Percentiles rank a stretch among this genome's conserved stretches.
Evolutionary conservation across 176 grass and related monocot species (phyloP).

Genomic region (Typha latifolia): DNA sequence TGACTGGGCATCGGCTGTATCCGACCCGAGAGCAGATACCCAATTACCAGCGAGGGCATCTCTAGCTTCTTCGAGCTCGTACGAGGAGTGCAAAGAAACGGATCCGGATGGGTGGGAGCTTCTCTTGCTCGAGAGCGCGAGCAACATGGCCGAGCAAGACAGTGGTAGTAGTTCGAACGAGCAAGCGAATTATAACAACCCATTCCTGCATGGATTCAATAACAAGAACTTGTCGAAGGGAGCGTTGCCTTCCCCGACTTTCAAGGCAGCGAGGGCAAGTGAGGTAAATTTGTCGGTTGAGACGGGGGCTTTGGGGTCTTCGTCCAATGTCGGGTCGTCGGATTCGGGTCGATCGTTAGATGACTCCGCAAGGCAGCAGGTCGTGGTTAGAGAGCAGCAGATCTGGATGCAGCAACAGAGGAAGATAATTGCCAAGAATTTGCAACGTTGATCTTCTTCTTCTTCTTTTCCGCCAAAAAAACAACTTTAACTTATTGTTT

Average conservation of each 20-base stretch:
- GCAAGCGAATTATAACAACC: constrained; percentile 1
- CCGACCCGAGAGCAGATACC: not conserved
- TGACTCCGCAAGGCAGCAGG: constrained; percentile 8
- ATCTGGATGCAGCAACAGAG: constrained; percentile 21
- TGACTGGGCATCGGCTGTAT: not conserved
- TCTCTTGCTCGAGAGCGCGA: constrained; percentile 7
- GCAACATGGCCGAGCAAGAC: not conserved
- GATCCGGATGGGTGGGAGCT: constrained; percentile 20
- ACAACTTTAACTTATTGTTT: too few relatives aligned
- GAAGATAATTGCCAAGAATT: not conserved
- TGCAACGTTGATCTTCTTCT: too few relatives aligned
- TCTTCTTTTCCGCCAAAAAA: too few relatives aligned
- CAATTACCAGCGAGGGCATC: not conserved
- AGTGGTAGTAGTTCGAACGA: not conserved
- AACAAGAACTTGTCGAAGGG: not conserved
- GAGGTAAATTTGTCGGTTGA: too few relatives aligned
- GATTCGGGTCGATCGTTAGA: not conserved
- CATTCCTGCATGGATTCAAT: constrained; percentile 11
- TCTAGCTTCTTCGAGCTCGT: not conserved
- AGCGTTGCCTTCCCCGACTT: not conserved
- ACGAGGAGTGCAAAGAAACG: not conserved
- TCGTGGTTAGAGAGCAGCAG: constrained; percentile 3
- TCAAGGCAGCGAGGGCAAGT: not conserved
- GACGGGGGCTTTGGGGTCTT: too few relatives aligned
- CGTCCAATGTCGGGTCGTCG: not conserved